A percentile compares a stretch with the other conserved stretches of the same genome.
phyloP scores from a whole-genome alignment of 1,284 basidiomycete species.

The Heterobasidion occidentale region DNA sequence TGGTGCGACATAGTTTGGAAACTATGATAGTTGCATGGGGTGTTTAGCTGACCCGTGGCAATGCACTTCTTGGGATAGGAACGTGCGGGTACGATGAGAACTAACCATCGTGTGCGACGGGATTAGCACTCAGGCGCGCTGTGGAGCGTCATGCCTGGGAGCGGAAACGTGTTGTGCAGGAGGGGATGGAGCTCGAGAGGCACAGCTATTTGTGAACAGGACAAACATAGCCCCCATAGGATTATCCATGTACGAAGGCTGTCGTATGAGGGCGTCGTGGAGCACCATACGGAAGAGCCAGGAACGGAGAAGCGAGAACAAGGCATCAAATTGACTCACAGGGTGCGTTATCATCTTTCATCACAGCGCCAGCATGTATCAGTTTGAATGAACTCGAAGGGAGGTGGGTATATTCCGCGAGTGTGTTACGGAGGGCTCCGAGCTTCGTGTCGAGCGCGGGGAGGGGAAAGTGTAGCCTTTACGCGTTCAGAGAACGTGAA shows the following conservation, averaged over 20 bases:
- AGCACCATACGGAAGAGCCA: not conserved
- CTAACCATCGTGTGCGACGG: constrained; percentile 1
- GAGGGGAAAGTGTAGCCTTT: constrained; percentile 47
- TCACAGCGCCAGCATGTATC: constrained; percentile 70
- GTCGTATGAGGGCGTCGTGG: not conserved
- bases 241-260: not conserved
- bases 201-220: not conserved
- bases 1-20: not conserved
- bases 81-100: not conserved
- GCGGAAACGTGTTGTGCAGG: not conserved
- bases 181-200: not conserved
- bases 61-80: not conserved
- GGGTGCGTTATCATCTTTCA: constrained; percentile 67
- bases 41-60: not conserved
- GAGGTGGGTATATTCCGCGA: constrained; percentile 63
- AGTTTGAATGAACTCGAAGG: constrained; percentile 62
- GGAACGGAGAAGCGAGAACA: not conserved
- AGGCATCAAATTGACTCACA: constrained; percentile 32
- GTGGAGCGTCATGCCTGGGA: not conserved
- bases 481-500: not conserved
- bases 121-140: not conserved
- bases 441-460: constrained; percentile 51
- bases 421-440: constrained; percentile 38
- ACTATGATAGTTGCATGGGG: not conserved
- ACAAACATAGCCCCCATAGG: too few relatives aligned